Evolutionary conservation across 495 filamentous ascomycete species (phyloP).

Genomic region (Xanthoparmelia taractica): DNA sequence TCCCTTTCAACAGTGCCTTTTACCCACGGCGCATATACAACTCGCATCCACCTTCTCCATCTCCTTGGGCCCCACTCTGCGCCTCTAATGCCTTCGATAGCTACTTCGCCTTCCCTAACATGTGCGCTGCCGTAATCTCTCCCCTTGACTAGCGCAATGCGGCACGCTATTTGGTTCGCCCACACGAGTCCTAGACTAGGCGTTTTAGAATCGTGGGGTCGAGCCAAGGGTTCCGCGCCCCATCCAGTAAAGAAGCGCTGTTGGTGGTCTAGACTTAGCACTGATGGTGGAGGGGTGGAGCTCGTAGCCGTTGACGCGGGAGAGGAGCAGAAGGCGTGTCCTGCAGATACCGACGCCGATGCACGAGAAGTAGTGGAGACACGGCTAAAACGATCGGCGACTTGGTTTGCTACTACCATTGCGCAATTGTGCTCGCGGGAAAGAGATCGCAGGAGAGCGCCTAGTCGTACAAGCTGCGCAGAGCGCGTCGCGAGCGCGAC

Average conservation of each 20-base stretch:
- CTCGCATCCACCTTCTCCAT: constrained; percentile 57
- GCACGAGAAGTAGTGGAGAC: constrained; percentile 7
- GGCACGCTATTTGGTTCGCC: constrained; percentile 76
- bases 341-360: constrained; percentile 7
- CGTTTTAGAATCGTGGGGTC: constrained; percentile 55
- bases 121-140: constrained; percentile 30
- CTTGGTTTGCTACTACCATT: constrained; percentile 89
- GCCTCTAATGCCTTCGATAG: constrained; percentile 12
- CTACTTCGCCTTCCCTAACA: constrained; percentile 2
- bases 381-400: constrained; percentile 73
- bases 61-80: constrained; percentile 20
- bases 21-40: constrained; percentile 71
- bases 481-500: constrained; percentile 43
- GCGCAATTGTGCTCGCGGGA: constrained; percentile 67
- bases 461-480: constrained; percentile 64
- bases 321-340: constrained; percentile 17
- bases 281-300: constrained; percentile 16
- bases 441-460: constrained; percentile 65
- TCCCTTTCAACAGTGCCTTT: constrained; percentile 25
- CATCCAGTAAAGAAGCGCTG: constrained; percentile 92
- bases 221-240: constrained; percentile 51
- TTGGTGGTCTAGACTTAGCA: constrained; percentile 71
- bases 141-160: constrained; percentile 70
- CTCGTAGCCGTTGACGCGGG: constrained; percentile 21
- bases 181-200: constrained; percentile 82